Evolutionary conservation across 768 basidiomycete genomes (phyloP).

Genomic region (Agrocybe pediades): DNA sequence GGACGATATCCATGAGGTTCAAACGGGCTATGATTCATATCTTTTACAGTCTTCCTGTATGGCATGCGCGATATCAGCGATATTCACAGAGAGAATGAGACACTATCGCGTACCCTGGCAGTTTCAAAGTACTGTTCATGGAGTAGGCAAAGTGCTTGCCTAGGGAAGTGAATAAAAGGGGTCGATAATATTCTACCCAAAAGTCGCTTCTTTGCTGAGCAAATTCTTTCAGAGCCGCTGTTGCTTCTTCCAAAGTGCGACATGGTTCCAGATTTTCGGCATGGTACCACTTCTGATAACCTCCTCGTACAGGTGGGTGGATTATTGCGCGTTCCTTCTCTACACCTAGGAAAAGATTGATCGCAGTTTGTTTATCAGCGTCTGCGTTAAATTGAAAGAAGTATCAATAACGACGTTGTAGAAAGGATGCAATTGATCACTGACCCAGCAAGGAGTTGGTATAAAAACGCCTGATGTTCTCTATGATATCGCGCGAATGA

Average conservation of each 20-base stretch:
- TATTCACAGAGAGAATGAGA: neutral
- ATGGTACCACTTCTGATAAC: slow-evolving; percentile 87
- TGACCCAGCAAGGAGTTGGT: slow-evolving; percentile 89
- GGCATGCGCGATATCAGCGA: neutral
- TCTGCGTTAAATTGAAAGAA: slow-evolving; percentile 45
- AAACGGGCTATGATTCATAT: slow-evolving; percentile 77
- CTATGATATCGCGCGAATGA: slow-evolving; percentile 94
- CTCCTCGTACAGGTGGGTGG: slow-evolving; percentile 56
- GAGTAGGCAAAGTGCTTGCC: slow-evolving; percentile 90
- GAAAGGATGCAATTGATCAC: neutral
- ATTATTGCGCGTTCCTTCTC: slow-evolving; percentile 53
- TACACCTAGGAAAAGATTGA: slow-evolving; percentile 94
- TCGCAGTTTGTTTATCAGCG: slow-evolving; percentile 95
- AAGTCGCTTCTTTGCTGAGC: slow-evolving; percentile 67
- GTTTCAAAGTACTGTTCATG: slow-evolving; percentile 87
- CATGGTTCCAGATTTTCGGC: slow-evolving; percentile 66
- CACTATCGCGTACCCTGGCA: slow-evolving; percentile 67
- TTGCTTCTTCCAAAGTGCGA: slow-evolving; percentile 69
- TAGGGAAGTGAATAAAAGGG: slow-evolving; percentile 79
- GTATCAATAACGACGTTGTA: neutral
- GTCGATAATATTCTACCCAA: slow-evolving; percentile 90
- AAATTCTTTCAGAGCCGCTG: slow-evolving; percentile 60
- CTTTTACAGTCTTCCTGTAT: slow-evolving; percentile 66
- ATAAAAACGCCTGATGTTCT: slow-evolving; percentile 93
- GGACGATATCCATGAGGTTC: slow-evolving; percentile 51